Base-by-base conservation (phyloP, 2,329 filamentous ascomycete genomes). In the Cordyceps pruinosa region DNA sequence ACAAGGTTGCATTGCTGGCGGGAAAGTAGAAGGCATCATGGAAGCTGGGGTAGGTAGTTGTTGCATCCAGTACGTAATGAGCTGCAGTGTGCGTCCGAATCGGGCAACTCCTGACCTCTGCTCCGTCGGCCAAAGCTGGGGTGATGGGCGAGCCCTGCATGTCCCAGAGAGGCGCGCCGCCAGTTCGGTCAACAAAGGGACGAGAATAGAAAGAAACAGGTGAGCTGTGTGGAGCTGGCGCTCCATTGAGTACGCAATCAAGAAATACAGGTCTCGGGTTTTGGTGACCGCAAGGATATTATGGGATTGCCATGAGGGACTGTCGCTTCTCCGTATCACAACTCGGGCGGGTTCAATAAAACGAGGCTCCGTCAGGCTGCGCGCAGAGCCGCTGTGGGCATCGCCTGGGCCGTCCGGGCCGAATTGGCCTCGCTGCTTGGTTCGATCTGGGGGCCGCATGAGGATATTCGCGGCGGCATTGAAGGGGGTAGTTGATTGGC, bases 401-500 rank as follows among this genome's bases (percentile, higher is more conserved):
- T 42, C 5, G 4, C 13, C 26, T 19, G 15, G n/a, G 37, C 21
- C 26, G 41, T 39, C 42, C 52, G 52, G 42, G 42, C 52, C 52
- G 52, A 55, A 39, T 55, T 51, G 44, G 15, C 5, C 7, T 44
- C 10, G 39, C 28, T 44, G 37, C 37, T 44, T 10, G 26, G 21
- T n/a, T 47, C 42, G 52, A 55, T 55, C 52, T 55, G 52, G 52
- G 50, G 32, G 51, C 51, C 41, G 23, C 41, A 46, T 54, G 51
- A 41, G 42, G 52, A 55, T 48, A 55, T 55, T 55, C 52, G 41
- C 52, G 52, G 52, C 52, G 42, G 32, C 39, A 55, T 55, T 55
- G 42, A 47, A n/a, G 49, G 52, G 51, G 42, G 44, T 42, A 26
- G 10, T 41, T 51, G 28, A 42, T 25, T 53, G 23, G 28, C 39